Evolutionary conservation across 116 monocot genomes (phyloP).

Genomic region (Thalassia testudinum): DNA sequence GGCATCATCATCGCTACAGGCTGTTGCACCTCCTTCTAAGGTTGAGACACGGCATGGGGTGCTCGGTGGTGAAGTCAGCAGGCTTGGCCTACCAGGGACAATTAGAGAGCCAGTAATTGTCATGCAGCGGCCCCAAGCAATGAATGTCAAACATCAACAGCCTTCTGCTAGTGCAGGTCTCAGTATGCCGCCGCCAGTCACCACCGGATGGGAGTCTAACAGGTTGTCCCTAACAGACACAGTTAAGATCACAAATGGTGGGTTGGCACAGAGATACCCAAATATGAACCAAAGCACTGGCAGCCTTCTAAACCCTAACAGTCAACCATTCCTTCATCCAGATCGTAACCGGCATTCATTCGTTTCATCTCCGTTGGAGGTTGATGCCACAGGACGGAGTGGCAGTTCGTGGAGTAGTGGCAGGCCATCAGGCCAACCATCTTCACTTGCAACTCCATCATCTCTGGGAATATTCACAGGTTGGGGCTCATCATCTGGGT

Average conservation of each 20-base stretch:
- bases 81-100: not conserved
- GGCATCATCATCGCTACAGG: constrained; percentile 13
- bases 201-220: constrained; percentile 29
- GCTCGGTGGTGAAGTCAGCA: constrained; percentile 10
- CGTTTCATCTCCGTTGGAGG: constrained; percentile 4
- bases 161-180: constrained; percentile 1
- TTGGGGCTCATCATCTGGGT: constrained; percentile 16
- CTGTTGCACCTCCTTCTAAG: constrained; percentile 7
- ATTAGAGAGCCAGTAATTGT: constrained; percentile 32
- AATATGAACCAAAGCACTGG: not conserved
- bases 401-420: constrained; percentile 1
- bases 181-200: constrained; percentile 2
- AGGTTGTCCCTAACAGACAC: constrained; percentile 11
- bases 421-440: constrained; percentile 5
- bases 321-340: constrained; percentile 6
- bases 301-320: not conserved
- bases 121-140: constrained; percentile 49
- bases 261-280: not conserved
- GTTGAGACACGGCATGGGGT: constrained; percentile 7
- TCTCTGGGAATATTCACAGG: constrained; percentile 57
- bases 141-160: constrained; percentile 8
- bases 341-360: constrained; percentile 7
- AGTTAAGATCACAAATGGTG: not conserved
- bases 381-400: constrained; percentile 10
- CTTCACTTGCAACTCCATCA: constrained; percentile 27